Evolutionary conservation across 192 early-diverging fungal species (phyloP).

Genomic region (Coemansia sp.): DNA sequence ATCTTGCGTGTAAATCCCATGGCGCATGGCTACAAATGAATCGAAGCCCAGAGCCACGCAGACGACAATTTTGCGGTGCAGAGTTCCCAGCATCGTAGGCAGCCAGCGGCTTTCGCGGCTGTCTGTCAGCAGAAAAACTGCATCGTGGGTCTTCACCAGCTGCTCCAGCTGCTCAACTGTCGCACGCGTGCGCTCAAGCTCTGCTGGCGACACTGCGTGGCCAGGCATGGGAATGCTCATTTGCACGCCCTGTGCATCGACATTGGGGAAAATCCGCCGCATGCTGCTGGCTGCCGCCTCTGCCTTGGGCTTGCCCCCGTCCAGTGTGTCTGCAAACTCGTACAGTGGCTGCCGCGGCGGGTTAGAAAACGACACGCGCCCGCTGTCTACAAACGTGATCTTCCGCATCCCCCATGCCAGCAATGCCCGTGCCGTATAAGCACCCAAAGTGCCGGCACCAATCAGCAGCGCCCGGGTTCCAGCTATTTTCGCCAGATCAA

Average conservation of each 20-base stretch:
- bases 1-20: constrained; percentile 62
- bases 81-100: constrained; percentile 79
- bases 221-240: constrained; percentile 96
- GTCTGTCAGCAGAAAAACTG: constrained; percentile 89
- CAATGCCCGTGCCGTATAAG: constrained; percentile 82
- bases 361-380: constrained; percentile 90
- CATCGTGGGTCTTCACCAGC: constrained; percentile 78
- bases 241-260: constrained; percentile 64
- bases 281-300: constrained; percentile 77
- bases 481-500: constrained; percentile 79
- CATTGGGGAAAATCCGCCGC: constrained; percentile 73
- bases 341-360: constrained; percentile 94
- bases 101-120: constrained; percentile 95
- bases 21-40: constrained; percentile 93
- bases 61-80: constrained; percentile 76
- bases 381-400: constrained; percentile 94
- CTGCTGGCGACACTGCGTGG: constrained; percentile 59
- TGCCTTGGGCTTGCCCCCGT: constrained; percentile 87
- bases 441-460: constrained; percentile 93
- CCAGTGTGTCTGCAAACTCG: constrained; percentile 82
- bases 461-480: constrained; percentile 78
- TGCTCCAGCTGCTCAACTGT: constrained; percentile 54
- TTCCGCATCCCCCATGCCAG: constrained; percentile 92
- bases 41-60: constrained; percentile 96
- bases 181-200: constrained; percentile 27